phyloP scores from a whole-genome alignment of 108 stramenopile species.

The Nitzschia sp. region DNA sequence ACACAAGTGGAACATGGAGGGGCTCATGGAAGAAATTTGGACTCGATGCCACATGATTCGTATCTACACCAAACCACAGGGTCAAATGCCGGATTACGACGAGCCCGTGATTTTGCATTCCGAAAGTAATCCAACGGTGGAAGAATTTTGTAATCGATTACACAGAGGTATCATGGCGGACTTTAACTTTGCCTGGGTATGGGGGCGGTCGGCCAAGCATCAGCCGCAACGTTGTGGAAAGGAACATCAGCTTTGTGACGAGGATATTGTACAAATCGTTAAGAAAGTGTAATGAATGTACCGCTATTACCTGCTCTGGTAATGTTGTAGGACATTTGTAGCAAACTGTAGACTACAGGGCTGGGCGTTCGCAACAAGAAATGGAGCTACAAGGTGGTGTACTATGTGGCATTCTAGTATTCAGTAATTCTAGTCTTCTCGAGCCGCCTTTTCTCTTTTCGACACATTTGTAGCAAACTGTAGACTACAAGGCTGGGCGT shows the following conservation, averaged over 20 bases:
- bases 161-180: conserved; percentile 78
- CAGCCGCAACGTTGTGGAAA: conserved; percentile 98
- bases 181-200: conserved; percentile 96
- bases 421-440: conserved; percentile 59
- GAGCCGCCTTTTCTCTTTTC: conserved; percentile 51
- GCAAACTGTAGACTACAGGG: too few species aligned
- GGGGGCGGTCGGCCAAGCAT: conserved; percentile 87
- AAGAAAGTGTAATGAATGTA: conserved; percentile 48
- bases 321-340: too few species aligned
- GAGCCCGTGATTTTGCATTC: conserved; percentile 97
- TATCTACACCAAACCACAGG: conserved; percentile 99
- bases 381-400: too few species aligned
- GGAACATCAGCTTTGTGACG: conserved; percentile 93
- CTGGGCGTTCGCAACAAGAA: too few species aligned
- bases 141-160: conserved; percentile 96
- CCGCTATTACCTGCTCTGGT: too few species aligned
- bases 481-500: too few species aligned
- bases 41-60: conserved; percentile 72
- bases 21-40: conserved; percentile 93
- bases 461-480: too few species aligned
- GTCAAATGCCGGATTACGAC: conserved; percentile 97
- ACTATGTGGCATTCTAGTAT: too few species aligned
- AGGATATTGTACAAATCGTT: conserved; percentile 86
- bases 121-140: conserved; percentile 88
- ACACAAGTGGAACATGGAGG: conserved; percentile 96